Base-by-base conservation (phyloP, 768 basidiomycete species). In the Clitopilus hobsonii region DNA sequence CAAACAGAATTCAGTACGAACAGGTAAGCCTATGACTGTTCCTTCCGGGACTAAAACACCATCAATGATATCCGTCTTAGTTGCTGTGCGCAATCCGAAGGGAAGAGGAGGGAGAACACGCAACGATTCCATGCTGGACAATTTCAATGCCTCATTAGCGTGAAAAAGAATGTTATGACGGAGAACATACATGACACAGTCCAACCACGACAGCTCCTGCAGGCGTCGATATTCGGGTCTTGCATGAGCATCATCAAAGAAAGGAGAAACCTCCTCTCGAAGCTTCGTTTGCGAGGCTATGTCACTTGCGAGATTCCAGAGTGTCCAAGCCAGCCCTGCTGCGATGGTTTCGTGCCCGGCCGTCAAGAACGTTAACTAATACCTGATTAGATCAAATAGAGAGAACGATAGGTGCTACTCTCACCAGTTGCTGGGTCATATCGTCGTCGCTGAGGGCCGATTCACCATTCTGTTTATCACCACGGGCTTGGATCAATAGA, bases 281-380 rank as follows among this genome's bases (percentile, higher is more conserved):
- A 88, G 72, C 38, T 71, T 73, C 5, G 65, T 67, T 63, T 86
- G 85, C 50, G 72, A 67, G n/a, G 73, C 71, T 3, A 69, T 75
- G 61, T 83, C 69, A 38, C 78, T 77, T 6, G 81, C 75, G 14
- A 85, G 74, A 18, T 80, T 69, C 79, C 80, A 82, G 6, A 82
- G 67, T 0, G 79, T 78, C 80, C 82, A 85, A n/a, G 74, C 65
- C 23, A 77, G 57, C 16, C 78, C 78, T 45, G 75, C 73, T 0
- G 79, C 77, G 7, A 76, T 78, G 2, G 77, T 78, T 63, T 73
- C 73, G 54, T 73, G 73, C 11, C 74, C 78, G 14, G 79, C 78
- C 1, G 72, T 75, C 16, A 80, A 63, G 67, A 80, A 79, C 2
- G 79, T 80, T 6, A 80, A 60, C 76, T 77, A 18, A 26, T 3